Conservation (phyloP, 495 filamentous ascomycete species). For the Aspergillus coremiiformis region DNA sequence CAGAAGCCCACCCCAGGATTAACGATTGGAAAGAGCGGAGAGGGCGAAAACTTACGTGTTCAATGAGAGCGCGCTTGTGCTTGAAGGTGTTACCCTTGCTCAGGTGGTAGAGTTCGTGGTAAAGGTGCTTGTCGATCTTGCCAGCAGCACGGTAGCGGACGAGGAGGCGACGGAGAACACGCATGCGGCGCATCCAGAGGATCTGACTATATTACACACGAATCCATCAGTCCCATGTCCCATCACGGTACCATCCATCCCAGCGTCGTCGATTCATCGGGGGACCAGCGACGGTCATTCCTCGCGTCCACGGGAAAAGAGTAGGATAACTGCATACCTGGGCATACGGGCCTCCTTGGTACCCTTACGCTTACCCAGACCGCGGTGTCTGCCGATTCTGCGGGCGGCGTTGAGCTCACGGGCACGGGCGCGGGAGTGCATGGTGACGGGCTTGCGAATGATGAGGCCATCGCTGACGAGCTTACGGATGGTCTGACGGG, state of each 20-base stretch:
- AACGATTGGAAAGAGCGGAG: background rate
- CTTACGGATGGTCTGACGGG: conserved; percentile 99
- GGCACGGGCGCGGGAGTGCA: conserved; percentile 96
- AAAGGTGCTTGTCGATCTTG: conserved; percentile 99
- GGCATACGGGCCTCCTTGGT: conserved; percentile 99
- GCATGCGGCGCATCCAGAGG: conserved; percentile 99
- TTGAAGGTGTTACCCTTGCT: conserved; percentile 99
- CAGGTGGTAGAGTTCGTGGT: conserved; percentile 99
- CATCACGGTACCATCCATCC: background rate
- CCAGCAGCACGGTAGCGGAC: conserved; percentile 98
- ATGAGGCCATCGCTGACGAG: conserved; percentile 99
- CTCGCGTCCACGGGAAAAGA: background rate
- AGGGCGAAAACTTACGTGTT: conserved; percentile 76
- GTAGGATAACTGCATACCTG: conserved; percentile 52
- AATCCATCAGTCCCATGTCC: background rate
- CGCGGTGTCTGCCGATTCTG: conserved; percentile 89
- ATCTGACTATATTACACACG: conserved; percentile 58
- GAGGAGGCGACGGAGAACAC: conserved; percentile 95
- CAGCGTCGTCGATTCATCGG: background rate
- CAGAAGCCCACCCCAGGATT: background rate
- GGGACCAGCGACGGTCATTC: background rate
- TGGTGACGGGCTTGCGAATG: conserved; percentile 99
- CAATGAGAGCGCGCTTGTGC: conserved; percentile 99
- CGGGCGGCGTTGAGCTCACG: conserved; percentile 84
- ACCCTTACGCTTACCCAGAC: conserved; percentile 99